A percentile compares a stretch with the other conserved stretches of the same genome.
Evolutionary conservation across 2,329 filamentous ascomycete genomes (phyloP).

Genomic region (Neurospora sp.): DNA sequence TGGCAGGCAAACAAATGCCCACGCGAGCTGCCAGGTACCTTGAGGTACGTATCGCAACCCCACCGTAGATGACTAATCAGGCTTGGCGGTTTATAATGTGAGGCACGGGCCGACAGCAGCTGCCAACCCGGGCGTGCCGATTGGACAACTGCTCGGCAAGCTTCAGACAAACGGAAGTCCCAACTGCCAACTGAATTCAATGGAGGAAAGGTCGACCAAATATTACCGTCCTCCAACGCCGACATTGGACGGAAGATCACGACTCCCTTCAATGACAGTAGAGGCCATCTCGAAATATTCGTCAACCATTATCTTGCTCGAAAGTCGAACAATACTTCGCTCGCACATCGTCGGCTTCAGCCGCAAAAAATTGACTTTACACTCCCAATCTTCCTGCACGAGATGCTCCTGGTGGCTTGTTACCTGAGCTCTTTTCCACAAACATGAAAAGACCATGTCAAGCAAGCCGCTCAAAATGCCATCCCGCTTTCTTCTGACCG

Average conservation of each 20-base stretch:
- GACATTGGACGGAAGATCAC: not conserved
- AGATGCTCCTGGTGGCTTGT: not conserved
- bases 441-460: not conserved
- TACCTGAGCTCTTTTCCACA: not conserved
- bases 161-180: not conserved
- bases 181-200: not conserved
- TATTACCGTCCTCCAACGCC: not conserved
- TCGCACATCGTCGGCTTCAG: not conserved
- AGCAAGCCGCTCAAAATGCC: not conserved
- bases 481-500: not conserved
- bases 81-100: no score
- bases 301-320: not conserved
- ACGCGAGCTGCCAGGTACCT: not conserved
- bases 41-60: not conserved
- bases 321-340: not conserved
- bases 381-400: not conserved
- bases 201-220: not conserved
- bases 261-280: not conserved
- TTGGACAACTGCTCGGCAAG: not conserved
- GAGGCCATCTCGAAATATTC: not conserved
- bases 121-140: not conserved
- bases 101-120: not conserved
- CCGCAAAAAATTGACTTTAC: not conserved
- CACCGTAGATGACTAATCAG: not conserved
- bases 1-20: not conserved